Conservation (phyloP, 225 moss, liverwort and hornwort species). For the Pseudisothecium myosuroides region DNA sequence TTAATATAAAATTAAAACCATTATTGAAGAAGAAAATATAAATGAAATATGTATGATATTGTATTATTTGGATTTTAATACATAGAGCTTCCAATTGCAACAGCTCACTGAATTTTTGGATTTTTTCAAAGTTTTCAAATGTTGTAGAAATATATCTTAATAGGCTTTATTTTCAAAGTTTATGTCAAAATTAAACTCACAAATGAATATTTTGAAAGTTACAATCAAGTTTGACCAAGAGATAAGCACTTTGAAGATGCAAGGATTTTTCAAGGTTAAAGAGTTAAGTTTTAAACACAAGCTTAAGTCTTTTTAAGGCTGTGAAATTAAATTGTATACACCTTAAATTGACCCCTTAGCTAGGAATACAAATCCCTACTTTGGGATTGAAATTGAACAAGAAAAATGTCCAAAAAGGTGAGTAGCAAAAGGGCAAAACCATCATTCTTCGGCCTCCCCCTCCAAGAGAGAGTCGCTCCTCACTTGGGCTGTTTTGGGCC, state of each 20-base stretch:
- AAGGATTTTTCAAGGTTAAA: not conserved
- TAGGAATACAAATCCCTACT: not conserved
- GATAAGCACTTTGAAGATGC: rapidly evolving
- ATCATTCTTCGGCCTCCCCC: too few species aligned
- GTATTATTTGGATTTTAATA: not conserved
- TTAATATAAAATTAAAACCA: not conserved
- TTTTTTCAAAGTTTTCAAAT: not conserved
- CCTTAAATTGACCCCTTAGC: too few species aligned
- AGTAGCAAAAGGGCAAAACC: not conserved
- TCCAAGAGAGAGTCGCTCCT: too few species aligned
- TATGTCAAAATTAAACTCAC: rapidly evolving
- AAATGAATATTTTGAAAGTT: not conserved
- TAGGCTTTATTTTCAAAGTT: not conserved
- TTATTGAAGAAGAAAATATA: not conserved
- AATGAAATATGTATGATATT: not conserved
- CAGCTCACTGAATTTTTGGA: not conserved
- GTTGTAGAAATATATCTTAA: too few species aligned
- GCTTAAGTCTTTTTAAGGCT: not conserved
- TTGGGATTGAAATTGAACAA: not conserved
- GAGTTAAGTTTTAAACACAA: not conserved
- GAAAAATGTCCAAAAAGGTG: too few species aligned
- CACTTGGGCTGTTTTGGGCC: too few species aligned
- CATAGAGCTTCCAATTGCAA: not conserved
- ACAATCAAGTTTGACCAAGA: not conserved
- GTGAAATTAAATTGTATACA: not conserved